phyloP scores from a whole-genome alignment of 2,329 filamentous ascomycete genomes.

The Sphaerulina vaccinii region DNA sequence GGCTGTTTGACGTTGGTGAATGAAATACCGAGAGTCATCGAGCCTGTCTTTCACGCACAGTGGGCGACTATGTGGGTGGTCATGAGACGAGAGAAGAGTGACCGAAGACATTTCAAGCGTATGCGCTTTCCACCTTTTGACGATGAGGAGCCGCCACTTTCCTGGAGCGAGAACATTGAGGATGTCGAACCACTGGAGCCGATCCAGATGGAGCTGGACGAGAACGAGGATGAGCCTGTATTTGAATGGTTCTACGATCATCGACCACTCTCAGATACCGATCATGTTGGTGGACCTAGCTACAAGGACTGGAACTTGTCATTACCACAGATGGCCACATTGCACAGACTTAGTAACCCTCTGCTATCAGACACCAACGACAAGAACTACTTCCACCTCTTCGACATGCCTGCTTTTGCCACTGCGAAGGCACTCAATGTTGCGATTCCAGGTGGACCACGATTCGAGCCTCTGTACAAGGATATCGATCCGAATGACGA shows the following conservation, averaged over 20 bases:
- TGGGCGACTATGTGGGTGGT: constrained; percentile 99
- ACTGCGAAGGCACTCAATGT: constrained; percentile 97
- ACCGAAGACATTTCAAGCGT: constrained; percentile 91
- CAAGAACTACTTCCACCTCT: constrained; percentile 97
- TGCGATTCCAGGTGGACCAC: constrained; percentile 92
- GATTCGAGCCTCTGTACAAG: constrained; percentile 96
- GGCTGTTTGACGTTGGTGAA: constrained; percentile 96
- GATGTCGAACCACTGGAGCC: constrained; percentile 96
- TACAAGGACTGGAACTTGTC: constrained; percentile 95
- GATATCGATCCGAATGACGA: constrained; percentile 98
- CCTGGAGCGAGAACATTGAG: constrained; percentile 98
- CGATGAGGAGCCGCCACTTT: constrained; percentile 94
- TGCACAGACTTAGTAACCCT: constrained; percentile 88
- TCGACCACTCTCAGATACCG: constrained; percentile 81
- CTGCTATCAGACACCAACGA: constrained; percentile 89
- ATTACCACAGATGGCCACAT: constrained; percentile 90
- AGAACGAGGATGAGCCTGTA: constrained; percentile 85
- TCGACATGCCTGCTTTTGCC: constrained; percentile 90
- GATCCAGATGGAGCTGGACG: constrained; percentile 97
- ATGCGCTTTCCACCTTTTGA: constrained; percentile 99
- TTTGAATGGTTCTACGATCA: constrained; percentile 99
- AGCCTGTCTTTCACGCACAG: constrained; percentile 95
- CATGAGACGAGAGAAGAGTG: constrained; percentile 97
- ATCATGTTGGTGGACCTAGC: constrained; percentile 92
- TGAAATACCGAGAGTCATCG: constrained; percentile 92